A percentile compares a stretch with the other conserved stretches of the same genome.
Evolutionary conservation across 1,139 yeast genomes (phyloP).

Genomic region (Candida mesenterica): DNA sequence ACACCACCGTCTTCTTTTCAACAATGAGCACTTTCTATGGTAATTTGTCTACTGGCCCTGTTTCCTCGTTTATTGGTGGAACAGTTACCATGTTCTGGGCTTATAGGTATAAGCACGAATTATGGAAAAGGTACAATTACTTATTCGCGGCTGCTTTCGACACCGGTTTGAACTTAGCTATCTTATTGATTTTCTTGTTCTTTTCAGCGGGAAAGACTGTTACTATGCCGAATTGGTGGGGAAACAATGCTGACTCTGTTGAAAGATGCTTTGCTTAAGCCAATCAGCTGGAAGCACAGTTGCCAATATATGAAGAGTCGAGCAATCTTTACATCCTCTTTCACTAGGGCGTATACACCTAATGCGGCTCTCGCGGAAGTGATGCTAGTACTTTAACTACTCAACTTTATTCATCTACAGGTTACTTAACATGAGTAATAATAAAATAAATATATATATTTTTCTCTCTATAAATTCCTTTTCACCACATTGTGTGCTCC

Average conservation of each 20-base stretch:
- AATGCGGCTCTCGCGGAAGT: background rate
- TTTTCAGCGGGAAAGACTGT: constrained; percentile 31
- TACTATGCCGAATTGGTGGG: constrained; percentile 47
- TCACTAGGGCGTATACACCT: background rate
- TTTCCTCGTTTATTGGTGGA: constrained; percentile 45
- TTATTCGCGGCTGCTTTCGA: constrained; percentile 49
- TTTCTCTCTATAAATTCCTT: background rate
- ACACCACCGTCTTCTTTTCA: constrained; percentile 47
- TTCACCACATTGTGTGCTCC: constrained; percentile 59
- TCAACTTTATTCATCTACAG: no score
- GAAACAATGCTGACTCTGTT: constrained; percentile 37
- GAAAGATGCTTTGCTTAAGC: constrained; percentile 42
- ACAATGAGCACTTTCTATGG: constrained; percentile 47
- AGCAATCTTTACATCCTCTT: background rate
- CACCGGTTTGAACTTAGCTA: constrained; percentile 45
- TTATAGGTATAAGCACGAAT: constrained; percentile 30
- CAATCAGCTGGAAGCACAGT: no score
- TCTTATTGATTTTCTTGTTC: constrained; percentile 34
- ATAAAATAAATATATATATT: no score
- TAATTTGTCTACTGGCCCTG: constrained; percentile 45
- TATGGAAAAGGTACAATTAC: constrained; percentile 44
- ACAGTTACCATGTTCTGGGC: constrained; percentile 44
- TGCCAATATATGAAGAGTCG: no score
- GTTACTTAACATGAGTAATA: no score
- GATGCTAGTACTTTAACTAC: no score